These are phyloP conservation scores for Lepiota venenata DNA, from an alignment of 768 basidiomycete species.

Conservation along the genomic window DNA sequence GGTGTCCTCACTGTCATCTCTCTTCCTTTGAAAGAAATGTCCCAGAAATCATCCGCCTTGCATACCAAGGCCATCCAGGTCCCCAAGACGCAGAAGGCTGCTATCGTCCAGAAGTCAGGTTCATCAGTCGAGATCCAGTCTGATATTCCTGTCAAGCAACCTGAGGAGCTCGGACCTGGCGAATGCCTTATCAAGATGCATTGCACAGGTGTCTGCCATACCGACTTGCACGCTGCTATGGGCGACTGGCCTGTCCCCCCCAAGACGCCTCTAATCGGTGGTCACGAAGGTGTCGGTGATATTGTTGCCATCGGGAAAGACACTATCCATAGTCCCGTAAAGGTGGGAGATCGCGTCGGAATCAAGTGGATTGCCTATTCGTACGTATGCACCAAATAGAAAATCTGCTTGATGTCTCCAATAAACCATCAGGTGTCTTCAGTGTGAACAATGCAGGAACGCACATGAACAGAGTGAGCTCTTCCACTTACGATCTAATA, in stretches of 20 bases:
- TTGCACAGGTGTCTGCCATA: constrained; percentile 85
- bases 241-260: constrained; percentile 82
- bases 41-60: neutral
- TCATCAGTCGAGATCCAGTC: constrained; percentile 30
- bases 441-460: constrained; percentile 74
- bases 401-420: neutral
- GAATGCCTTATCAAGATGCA: constrained; percentile 76
- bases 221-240: constrained; percentile 71
- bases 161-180: constrained; percentile 55
- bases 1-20: neutral
- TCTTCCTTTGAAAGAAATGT: neutral
- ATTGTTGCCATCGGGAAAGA: constrained; percentile 77
- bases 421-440: constrained; percentile 42
- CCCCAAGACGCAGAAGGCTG: constrained; percentile 40
- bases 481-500: neutral
- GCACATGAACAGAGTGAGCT: constrained; percentile 73
- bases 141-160: constrained; percentile 55
- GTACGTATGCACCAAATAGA: constrained; percentile 16
- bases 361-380: constrained; percentile 80
- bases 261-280: constrained; percentile 67
- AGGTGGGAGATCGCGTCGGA: constrained; percentile 77
- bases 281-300: constrained; percentile 82
- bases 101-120: constrained; percentile 35
- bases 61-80: constrained; percentile 17
- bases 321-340: constrained; percentile 56